A percentile compares a stretch with the other conserved stretches of the same genome.
These are phyloP conservation scores for Candida palmyrensis DNA, from an alignment of 805 yeast species.

Conservation along the genomic window DNA sequence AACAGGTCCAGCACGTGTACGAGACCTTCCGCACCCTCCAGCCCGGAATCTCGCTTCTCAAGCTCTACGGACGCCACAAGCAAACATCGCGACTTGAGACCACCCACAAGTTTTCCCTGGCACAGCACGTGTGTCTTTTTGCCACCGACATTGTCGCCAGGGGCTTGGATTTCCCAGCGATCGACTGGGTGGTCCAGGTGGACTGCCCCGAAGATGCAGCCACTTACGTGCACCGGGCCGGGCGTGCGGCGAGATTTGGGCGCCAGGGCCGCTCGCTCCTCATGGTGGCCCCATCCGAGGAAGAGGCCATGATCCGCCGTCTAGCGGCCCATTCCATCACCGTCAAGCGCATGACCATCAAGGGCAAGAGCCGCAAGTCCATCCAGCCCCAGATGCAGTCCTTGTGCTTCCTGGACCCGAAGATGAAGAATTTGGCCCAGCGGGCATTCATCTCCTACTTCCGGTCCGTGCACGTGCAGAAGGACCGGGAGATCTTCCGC, in stretches of 20 bases:
- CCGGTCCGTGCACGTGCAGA: slow-evolving; percentile 78
- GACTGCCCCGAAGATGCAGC: slow-evolving; percentile 90
- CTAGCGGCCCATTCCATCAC: slow-evolving; percentile 61
- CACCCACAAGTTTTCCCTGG: slow-evolving; percentile 67
- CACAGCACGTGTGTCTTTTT: slow-evolving; percentile 75
- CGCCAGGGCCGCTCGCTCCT: slow-evolving; percentile 76
- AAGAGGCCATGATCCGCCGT: slow-evolving; percentile 67
- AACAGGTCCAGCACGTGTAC: slow-evolving; percentile 85
- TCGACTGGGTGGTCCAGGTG: slow-evolving; percentile 91
- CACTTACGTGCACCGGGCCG: slow-evolving; percentile 88
- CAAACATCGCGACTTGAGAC: slow-evolving; percentile 87
- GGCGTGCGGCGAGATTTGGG: slow-evolving; percentile 86
- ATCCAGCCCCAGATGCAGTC: slow-evolving; percentile 84
- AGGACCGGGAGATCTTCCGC: slow-evolving; percentile 81
- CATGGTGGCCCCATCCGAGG: slow-evolving; percentile 81
- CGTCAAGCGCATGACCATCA: slow-evolving; percentile 67
- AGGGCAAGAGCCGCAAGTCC: slow-evolving; percentile 65
- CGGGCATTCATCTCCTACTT: slow-evolving; percentile 92
- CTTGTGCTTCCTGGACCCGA: slow-evolving; percentile 85
- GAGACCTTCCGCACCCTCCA: slow-evolving; percentile 83
- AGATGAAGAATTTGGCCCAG: slow-evolving; percentile 88
- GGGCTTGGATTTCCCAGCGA: slow-evolving; percentile 88
- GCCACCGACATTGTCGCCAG: slow-evolving; percentile 92
- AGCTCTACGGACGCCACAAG: slow-evolving; percentile 84
- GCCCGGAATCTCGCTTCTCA: slow-evolving; percentile 86